Conservation (phyloP, 352 stramenopile genomes). For the Nothophytophthora sp. region DNA sequence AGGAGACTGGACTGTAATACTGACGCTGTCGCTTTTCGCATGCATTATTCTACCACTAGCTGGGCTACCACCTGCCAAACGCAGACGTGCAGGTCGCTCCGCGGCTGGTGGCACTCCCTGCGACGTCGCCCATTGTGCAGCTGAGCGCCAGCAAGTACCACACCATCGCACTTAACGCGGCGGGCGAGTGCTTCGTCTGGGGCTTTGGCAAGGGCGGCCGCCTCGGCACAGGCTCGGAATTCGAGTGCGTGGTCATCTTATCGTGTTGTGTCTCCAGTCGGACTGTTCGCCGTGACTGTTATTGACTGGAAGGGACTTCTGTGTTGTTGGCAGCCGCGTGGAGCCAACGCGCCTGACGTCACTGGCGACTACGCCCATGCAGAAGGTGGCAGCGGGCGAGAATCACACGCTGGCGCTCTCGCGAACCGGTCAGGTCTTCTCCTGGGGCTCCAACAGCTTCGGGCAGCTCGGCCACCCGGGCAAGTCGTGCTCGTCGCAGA, state of each 20-base stretch:
- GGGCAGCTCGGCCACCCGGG: conserved; percentile 68
- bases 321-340: conserved; percentile 62
- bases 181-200: conserved; percentile 77
- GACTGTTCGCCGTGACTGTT: no score
- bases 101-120: conserved; percentile 59
- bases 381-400: conserved; percentile 71
- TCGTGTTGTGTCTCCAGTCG: no score
- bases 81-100: conserved; percentile 72
- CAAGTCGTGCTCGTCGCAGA: conserved; percentile 58
- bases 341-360: conserved; percentile 55
- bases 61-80: conserved; percentile 84
- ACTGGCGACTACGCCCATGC: conserved; percentile 56
- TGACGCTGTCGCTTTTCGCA: conserved; percentile 3
- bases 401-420: conserved; percentile 83
- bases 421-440: conserved; percentile 65
- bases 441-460: conserved; percentile 86
- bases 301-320: no score
- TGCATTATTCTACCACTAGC: conserved; percentile 27
- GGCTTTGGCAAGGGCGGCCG: conserved; percentile 83
- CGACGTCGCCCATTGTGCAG: conserved; percentile 51
- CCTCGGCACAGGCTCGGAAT: conserved; percentile 74
- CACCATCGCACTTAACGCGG: conserved; percentile 66
- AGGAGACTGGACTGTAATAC: background rate
- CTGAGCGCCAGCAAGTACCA: conserved; percentile 84
- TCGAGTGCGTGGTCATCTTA: conserved; percentile 77